Percentiles rank a stretch among this genome's conserved stretches.
These are phyloP conservation scores for Ramaria sp. DNA, from an alignment of 768 basidiomycete genomes.

Conservation along the genomic window DNA sequence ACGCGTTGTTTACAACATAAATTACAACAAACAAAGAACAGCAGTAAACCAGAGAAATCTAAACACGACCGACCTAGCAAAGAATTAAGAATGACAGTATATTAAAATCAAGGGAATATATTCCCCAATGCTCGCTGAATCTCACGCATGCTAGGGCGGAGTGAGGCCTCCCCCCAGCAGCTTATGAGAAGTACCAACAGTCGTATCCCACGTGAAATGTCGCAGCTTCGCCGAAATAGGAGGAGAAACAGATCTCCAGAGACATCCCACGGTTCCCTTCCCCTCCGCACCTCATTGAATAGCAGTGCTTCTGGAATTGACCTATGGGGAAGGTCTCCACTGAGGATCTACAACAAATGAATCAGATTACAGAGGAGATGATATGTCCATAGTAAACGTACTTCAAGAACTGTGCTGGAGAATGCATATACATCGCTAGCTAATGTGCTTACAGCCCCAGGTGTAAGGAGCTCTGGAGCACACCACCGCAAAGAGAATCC, in stretches of 20 bases:
- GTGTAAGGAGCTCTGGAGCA: slow-evolving; percentile 16
- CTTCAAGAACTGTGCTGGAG: slow-evolving; percentile 21
- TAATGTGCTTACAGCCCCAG: slow-evolving; percentile 18
- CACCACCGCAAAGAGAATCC: slow-evolving; percentile 4
- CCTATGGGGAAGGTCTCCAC: background rate
- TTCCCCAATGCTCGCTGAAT: too few relatives aligned
- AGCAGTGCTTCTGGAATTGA: background rate
- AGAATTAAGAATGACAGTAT: too few relatives aligned
- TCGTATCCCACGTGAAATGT: background rate
- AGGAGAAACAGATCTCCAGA: background rate
- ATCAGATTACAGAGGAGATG: background rate
- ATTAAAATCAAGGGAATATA: too few relatives aligned
- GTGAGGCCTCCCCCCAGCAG: background rate
- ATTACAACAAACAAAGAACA: too few relatives aligned
- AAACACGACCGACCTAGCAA: too few relatives aligned
- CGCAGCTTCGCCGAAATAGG: background rate
- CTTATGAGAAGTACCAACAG: background rate
- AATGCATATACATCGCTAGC: slow-evolving; percentile 34
- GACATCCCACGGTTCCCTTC: background rate
- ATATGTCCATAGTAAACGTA: background rate
- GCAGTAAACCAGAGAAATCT: too few relatives aligned
- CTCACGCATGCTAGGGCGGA: background rate
- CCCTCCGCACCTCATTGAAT: background rate
- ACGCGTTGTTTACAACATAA: too few relatives aligned
- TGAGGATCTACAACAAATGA: background rate